Conservation (phyloP, 75 land plant genomes). For the Selaginella moellendorffii region DNA sequence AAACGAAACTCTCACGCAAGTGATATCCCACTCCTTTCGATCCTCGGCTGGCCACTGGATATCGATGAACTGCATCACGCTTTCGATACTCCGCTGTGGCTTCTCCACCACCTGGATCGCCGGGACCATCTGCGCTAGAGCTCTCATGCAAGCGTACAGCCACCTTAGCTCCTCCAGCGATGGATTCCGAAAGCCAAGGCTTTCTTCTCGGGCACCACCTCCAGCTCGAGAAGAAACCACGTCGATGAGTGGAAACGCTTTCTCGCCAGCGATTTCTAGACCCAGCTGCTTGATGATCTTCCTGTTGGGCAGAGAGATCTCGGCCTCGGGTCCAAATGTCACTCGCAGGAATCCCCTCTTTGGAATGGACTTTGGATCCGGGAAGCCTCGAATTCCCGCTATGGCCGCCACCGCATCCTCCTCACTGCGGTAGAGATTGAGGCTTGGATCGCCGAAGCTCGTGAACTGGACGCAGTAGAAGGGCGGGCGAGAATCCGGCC, state of each 20-base stretch:
- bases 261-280: slow-evolving; percentile 31
- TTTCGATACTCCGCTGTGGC: slow-evolving; percentile 29
- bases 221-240: slow-evolving; percentile 35
- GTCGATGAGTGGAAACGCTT: slow-evolving; percentile 43
- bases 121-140: slow-evolving; percentile 36
- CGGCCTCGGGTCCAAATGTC: slow-evolving; percentile 29
- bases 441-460: slow-evolving; percentile 39
- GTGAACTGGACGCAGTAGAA: slow-evolving; percentile 44
- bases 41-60: slow-evolving; percentile 57
- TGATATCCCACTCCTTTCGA: slow-evolving; percentile 31
- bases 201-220: slow-evolving; percentile 2
- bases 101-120: slow-evolving; percentile 24
- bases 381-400: slow-evolving; percentile 14
- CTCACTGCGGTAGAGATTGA: slow-evolving; percentile 34
- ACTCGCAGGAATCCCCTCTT: slow-evolving; percentile 36
- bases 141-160: slow-evolving; percentile 43
- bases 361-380: slow-evolving; percentile 24
- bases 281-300: slow-evolving; percentile 40
- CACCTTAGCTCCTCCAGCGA: slow-evolving; percentile 46
- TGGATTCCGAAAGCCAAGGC: slow-evolving; percentile 36
- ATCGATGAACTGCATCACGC: slow-evolving; percentile 41
- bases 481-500: slow-evolving; percentile 32
- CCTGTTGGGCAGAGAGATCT: slow-evolving; percentile 29
- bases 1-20: slow-evolving; percentile 34
- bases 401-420: slow-evolving; percentile 17